Evolutionary conservation across 2,329 filamentous ascomycete genomes (phyloP).

Genomic region (Trichophyton verrucosum): DNA sequence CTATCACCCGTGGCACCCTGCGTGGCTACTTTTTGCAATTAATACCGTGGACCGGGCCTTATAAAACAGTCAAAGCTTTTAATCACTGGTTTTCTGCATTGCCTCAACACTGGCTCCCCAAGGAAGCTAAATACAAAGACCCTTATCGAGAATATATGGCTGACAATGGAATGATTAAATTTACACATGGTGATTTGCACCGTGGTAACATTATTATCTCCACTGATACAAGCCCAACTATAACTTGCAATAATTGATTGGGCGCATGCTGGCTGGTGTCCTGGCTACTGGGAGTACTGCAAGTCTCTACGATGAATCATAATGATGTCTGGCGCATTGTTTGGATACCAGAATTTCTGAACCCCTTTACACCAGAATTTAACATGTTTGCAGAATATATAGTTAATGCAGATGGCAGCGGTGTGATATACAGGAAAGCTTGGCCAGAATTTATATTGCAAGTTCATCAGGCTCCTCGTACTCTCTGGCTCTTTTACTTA

Average conservation of each 20-base stretch:
- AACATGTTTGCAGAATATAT: conserved; percentile 8
- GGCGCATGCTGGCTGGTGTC: conserved; percentile 24
- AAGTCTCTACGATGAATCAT: conserved; percentile 18
- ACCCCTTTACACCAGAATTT: conserved; percentile 3
- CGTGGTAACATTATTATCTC: conserved; percentile 22
- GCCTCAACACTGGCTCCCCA: conserved; percentile 9
- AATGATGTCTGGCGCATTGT: conserved; percentile 13
- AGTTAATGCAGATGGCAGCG: conserved; percentile 8
- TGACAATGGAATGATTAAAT: conserved; percentile 20
- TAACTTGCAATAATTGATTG: conserved; percentile 22
- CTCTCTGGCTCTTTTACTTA: too few species aligned
- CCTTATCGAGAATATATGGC: conserved; percentile 18
- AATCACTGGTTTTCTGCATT: conserved; percentile 20
- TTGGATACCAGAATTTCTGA: conserved; percentile 15
- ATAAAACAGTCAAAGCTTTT: conserved; percentile 17
- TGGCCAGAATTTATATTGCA: not conserved
- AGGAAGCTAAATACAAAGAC: conserved; percentile 11
- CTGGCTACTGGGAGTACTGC: conserved; percentile 26
- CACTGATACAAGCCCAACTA: conserved; percentile 8
- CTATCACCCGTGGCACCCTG: conserved; percentile 12
- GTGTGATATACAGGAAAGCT: conserved; percentile 3
- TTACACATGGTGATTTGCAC: conserved; percentile 26
- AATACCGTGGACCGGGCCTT: conserved; percentile 14
- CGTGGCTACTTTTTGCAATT: conserved; percentile 17
- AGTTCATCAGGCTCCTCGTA: too few species aligned